Conservation (phyloP, 2,329 filamentous ascomycete genomes). For the Colletotrichum cereale region DNA sequence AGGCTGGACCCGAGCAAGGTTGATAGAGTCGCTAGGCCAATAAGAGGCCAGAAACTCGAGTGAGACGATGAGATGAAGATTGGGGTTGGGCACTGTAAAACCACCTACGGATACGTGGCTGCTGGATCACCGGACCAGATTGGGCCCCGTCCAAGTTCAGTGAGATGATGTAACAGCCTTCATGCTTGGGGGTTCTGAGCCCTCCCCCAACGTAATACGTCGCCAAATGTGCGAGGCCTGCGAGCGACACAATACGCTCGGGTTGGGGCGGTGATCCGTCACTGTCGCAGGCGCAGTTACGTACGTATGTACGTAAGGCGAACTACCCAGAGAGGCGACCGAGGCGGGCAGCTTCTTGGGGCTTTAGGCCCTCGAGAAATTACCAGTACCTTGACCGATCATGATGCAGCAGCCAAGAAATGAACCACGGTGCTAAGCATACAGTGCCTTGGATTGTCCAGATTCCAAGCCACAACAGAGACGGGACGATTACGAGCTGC, state of each 20-base stretch:
- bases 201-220: background rate
- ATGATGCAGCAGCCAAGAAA: conserved; percentile 16
- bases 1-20: background rate
- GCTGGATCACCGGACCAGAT: background rate
- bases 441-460: background rate
- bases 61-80: background rate
- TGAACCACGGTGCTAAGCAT: background rate
- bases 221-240: background rate
- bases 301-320: conserved; percentile 26
- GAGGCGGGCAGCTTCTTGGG: conserved; percentile 10
- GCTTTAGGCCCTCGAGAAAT: background rate
- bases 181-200: conserved; percentile 6
- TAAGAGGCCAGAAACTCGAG: background rate
- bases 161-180: conserved; percentile 29
- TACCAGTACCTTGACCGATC: background rate
- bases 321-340: conserved; percentile 21
- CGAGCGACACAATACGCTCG: background rate
- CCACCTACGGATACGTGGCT: background rate
- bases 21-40: background rate
- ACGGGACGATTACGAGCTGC: conserved; percentile 14
- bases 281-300: conserved; percentile 12
- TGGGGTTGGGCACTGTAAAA: background rate
- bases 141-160: conserved; percentile 1
- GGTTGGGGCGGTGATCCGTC: conserved; percentile 9
- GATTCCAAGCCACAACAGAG: background rate